Evolutionary conservation across 2,329 filamentous ascomycete genomes (phyloP), one percentile per base, ranked within the genome.

Genomic region (Cladosporium sp.): DNA sequence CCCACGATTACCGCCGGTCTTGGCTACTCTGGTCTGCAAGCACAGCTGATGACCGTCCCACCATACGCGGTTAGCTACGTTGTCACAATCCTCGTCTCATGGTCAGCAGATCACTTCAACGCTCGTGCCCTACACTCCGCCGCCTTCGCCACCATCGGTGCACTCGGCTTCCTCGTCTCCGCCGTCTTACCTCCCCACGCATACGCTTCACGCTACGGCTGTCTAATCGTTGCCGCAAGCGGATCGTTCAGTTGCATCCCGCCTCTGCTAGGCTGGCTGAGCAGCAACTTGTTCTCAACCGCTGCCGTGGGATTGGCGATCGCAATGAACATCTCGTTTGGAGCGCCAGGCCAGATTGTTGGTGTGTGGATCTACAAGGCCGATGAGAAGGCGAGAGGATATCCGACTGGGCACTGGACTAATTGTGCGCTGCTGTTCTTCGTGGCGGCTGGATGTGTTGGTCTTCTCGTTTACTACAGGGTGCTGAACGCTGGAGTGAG

Each of bases 301-400:
- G 85, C 86, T 0, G 84, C 88, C 0, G 85, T 86, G 0, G 89
- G 89, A 0, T 81, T 92, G 13, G 89, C 89, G 1, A 89, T 91
- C 64, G 89, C 89, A 0, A 77, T 92, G 67, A 91, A 91, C 68
- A 85, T 91, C 18, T 87, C 86, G 1, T 82, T 90, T 58, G 63
- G 63, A 21, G 89, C 88, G 0, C 82, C 89, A 0, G 89, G 89
- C 0, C 89, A 91, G 75, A 91, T 92, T 48, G 84, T 87, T 0
- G 89, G 89, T 0, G 88, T 91, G 0, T 92, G 88, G 88, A 91
- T 91, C 67, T 91, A 91, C 77, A 89, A 89, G 72, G 81, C 85
- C 0, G 78, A 84, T 13, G 88, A 92, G 75, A 84, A 82, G 21
- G 75, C 78, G 25, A 77, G 70, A 11, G 89, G 89, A 0, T 91